Base-by-base conservation (phyloP, 352 stramenopile genomes). In the Chrysophaeum taylorii region DNA sequence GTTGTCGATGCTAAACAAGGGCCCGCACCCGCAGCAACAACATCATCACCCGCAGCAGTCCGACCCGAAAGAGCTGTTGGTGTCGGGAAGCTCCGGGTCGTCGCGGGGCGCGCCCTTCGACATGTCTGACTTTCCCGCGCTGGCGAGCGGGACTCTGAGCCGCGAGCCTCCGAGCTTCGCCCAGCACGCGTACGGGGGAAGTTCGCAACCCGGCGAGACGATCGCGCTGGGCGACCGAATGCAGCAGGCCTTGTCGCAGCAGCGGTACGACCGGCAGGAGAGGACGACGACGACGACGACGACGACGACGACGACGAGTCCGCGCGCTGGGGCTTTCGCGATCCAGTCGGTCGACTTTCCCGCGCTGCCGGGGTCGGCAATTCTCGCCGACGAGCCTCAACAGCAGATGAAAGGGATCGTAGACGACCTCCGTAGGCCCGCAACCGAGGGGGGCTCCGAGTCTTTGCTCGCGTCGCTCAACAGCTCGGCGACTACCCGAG, bases 311-410 rank as follows among this genome's bases (percentile, higher is more conserved):
- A 12, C 18, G 12, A 57, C 18, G 14, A 21, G 14, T 21, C 41
- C 14, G 12, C 41, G 21, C 41, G 21, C 41, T 73, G 23, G 14
- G 50, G 14, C 16, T 23, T 71, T 70, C 18, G 53, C 53, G 12
- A 73, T 61, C 25, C 36, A 67, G 39, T 43, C 37, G n/a, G 69
- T 71, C 33, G 69, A 73, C 38, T 73, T 73, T 25, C 69, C 69
- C 12, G 69, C 69, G 1, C 69, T 73, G 2, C 69, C 69, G n/a
- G 69, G 69, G 9, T 67, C 41, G 37, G 37, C 9, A 29, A 12
- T 9, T 18, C 60, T 14, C 31, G 53, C 14, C 21, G 41, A 48
- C 41, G 14, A 12, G 41, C 14, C 12, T 21, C 14, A 48, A 12
- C 14, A 12, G 45, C 45, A 27, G 45, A 12, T 12, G 23, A 25